Percentiles rank a stretch among this genome's conserved stretches.
Conservation (phyloP, 306 rosid genomes). For the Arachis hypogaea region DNA sequence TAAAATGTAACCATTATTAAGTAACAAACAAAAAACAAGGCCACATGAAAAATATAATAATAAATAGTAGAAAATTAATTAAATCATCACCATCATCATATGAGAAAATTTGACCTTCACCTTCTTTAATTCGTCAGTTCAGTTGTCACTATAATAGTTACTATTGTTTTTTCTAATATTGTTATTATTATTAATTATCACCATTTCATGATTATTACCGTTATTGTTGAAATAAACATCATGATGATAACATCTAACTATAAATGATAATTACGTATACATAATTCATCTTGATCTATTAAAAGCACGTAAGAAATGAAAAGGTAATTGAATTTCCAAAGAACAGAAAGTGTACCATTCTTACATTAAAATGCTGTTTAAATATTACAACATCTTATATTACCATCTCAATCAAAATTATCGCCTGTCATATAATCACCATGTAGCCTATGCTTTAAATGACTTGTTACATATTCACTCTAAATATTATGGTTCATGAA, state of each 20-base stretch:
- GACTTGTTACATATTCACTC: not conserved
- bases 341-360: not conserved
- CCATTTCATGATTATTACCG: conserved; percentile 41
- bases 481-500: no score
- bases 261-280: conserved; percentile 35
- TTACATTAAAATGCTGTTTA: not conserved
- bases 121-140: conserved; percentile 36
- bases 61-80: no score
- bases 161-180: conserved; percentile 29
- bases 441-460: not conserved
- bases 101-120: conserved; percentile 22
- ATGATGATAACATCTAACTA: conserved; percentile 42
- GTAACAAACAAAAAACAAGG: not conserved
- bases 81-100: conserved; percentile 28
- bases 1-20: not conserved
- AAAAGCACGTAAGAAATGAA: conserved; percentile 21
- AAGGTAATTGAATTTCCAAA: conserved; percentile 6
- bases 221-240: conserved; percentile 36
- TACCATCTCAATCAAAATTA: not conserved
- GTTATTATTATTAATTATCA: conserved; percentile 30
- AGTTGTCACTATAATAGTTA: conserved; percentile 41
- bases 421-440: not conserved
- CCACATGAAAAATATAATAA: not conserved
- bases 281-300: conserved; percentile 22
- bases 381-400: not conserved